Percentiles rank a stretch among this genome's conserved stretches.
phyloP scores from a whole-genome alignment of 176 grass and related monocot species.

The Raddia guianensis region DNA sequence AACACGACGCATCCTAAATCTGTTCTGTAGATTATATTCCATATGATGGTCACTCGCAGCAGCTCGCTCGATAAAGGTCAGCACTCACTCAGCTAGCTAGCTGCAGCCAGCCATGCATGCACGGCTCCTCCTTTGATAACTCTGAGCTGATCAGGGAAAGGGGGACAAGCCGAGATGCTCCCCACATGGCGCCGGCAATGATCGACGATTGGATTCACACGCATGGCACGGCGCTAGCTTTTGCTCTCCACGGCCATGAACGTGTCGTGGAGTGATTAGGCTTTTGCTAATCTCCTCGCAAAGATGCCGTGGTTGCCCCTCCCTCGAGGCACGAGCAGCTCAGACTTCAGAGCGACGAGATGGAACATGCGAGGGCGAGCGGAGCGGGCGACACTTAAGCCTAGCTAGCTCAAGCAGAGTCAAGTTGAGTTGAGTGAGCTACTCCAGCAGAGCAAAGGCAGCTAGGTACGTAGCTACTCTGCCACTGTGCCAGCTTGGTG shows the following conservation, averaged over 20 bases:
- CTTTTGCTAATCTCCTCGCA: no score
- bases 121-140: slow-evolving; percentile 15
- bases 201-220: neutral
- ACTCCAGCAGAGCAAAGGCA: neutral
- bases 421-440: neutral
- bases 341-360: no score
- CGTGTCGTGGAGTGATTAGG: no score
- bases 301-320: neutral
- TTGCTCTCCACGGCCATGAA: no score
- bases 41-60: no score
- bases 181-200: slow-evolving; percentile 39
- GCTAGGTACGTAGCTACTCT: no score
- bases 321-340: no score
- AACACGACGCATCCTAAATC: neutral
- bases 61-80: no score
- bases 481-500: no score
- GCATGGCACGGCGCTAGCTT: neutral
- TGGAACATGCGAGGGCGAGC: no score
- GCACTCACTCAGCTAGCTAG: neutral
- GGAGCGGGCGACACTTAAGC: neutral
- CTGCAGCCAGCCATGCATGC: neutral
- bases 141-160: slow-evolving; percentile 39
- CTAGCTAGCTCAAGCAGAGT: neutral
- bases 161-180: slow-evolving; percentile 42
- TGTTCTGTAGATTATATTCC: slow-evolving; percentile 23